phyloP scores from a whole-genome alignment of 441 rosid species.

The Aquilaria agallochum region DNA sequence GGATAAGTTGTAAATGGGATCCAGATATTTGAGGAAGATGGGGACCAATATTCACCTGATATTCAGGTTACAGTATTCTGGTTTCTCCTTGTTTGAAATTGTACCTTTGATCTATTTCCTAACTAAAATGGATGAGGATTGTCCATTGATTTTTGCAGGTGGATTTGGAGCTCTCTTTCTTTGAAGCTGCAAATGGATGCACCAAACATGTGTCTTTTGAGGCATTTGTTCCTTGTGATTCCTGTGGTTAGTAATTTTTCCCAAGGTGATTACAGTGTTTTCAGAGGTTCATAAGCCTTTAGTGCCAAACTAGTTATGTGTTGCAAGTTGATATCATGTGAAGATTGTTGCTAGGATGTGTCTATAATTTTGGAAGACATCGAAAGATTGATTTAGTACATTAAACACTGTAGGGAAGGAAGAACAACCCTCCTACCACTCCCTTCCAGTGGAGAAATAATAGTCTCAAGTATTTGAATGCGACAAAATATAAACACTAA shows the following conservation, averaged over 20 bases:
- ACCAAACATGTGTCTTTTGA: slow-evolving; percentile 66
- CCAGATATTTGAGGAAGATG: slow-evolving; percentile 75
- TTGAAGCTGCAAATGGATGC: slow-evolving; percentile 89
- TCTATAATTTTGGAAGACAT: no score
- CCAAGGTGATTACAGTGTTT: no score
- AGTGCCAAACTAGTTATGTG: no score
- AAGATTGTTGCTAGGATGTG: no score
- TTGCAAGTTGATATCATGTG: no score
- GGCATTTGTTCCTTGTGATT: slow-evolving; percentile 77
- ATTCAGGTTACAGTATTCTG: slow-evolving; percentile 49
- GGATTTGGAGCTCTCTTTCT: slow-evolving; percentile 69
- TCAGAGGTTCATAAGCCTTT: no score
- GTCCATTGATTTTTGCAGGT: slow-evolving; percentile 32
- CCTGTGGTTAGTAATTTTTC: slow-evolving; percentile 57
- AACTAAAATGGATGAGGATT: slow-evolving; percentile 18
- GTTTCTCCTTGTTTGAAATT: slow-evolving; percentile 9
- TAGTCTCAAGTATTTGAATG: no score
- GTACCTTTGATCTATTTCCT: slow-evolving; percentile 9
- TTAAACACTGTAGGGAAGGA: no score
- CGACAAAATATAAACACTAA: no score
- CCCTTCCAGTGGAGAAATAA: no score
- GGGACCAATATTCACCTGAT: slow-evolving; percentile 48
- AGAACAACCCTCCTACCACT: no score
- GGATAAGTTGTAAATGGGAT: slow-evolving; percentile 8
- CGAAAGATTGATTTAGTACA: no score